A percentile compares a stretch with the other conserved stretches of the same genome.
Evolutionary conservation across 495 filamentous ascomycete genomes (phyloP).

Genomic region (Tuber indicum): DNA sequence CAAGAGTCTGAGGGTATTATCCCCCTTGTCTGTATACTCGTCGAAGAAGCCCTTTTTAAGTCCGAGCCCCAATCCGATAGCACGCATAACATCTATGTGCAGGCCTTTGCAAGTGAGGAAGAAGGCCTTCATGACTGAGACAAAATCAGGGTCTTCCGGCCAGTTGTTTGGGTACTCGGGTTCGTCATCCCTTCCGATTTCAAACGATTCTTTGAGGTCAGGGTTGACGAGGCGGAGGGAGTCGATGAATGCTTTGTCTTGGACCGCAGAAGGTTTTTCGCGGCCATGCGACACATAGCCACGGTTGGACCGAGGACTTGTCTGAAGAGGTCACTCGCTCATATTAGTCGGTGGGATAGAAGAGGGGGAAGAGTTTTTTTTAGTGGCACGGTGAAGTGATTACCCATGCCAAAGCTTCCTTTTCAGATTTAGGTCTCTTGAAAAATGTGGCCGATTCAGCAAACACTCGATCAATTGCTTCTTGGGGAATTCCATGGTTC

Average conservation of each 20-base stretch:
- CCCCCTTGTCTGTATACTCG: constrained; percentile 59
- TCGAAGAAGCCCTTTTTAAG: constrained; percentile 73
- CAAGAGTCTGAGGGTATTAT: constrained; percentile 82
- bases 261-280: constrained; percentile 55
- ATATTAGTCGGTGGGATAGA: background rate
- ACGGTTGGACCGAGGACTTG: constrained; percentile 63
- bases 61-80: constrained; percentile 78
- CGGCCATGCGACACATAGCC: constrained; percentile 60
- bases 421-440: constrained; percentile 58
- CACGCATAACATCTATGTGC: constrained; percentile 75
- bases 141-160: constrained; percentile 69
- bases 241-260: constrained; percentile 46
- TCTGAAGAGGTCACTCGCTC: constrained; percentile 32
- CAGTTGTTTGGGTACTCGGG: constrained; percentile 64
- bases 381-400: background rate
- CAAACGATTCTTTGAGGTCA: constrained; percentile 65
- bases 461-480: constrained; percentile 59
- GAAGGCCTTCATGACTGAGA: constrained; percentile 64
- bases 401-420: constrained; percentile 62
- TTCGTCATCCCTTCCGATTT: constrained; percentile 57
- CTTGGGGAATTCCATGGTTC: constrained; percentile 62
- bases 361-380: background rate
- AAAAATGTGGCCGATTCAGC: constrained; percentile 71
- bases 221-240: constrained; percentile 49
- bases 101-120: constrained; percentile 64